Percentiles rank a stretch among this genome's conserved stretches.
phyloP scores from a whole-genome alignment of 2,329 filamentous ascomycete species.

The Sarocladium brachiariae region DNA sequence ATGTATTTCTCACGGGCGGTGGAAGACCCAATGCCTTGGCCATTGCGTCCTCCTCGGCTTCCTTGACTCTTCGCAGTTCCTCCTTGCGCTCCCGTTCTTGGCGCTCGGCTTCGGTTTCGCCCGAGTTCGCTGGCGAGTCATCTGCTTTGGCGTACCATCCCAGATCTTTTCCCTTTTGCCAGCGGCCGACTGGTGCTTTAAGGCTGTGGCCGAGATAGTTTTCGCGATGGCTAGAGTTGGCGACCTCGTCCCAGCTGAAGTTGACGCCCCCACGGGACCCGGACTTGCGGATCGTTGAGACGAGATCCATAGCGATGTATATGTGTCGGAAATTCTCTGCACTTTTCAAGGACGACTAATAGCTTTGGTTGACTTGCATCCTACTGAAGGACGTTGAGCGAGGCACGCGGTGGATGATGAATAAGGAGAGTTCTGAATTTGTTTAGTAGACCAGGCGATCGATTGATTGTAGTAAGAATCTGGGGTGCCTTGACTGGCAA shows the following conservation, averaged over 20 bases:
- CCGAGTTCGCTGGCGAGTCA: slow-evolving; percentile 37
- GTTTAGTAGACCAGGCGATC: background rate
- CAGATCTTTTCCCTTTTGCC: slow-evolving; percentile 71
- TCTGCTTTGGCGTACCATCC: slow-evolving; percentile 58
- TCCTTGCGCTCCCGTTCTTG: slow-evolving; percentile 59
- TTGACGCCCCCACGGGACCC: slow-evolving; percentile 91
- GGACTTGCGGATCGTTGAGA: slow-evolving; percentile 82
- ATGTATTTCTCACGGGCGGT: slow-evolving; percentile 51
- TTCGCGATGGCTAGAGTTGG: slow-evolving; percentile 79
- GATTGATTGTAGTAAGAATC: too few species aligned
- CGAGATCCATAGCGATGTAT: slow-evolving; percentile 69
- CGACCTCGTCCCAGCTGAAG: slow-evolving; percentile 95
- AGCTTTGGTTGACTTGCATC: background rate
- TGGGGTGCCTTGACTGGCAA: too few species aligned
- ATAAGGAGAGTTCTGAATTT: background rate
- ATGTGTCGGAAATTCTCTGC: background rate
- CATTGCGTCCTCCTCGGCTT: slow-evolving; percentile 89
- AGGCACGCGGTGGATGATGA: background rate
- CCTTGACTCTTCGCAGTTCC: slow-evolving; percentile 76
- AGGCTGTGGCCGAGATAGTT: slow-evolving; percentile 84
- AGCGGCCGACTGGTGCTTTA: slow-evolving; percentile 86
- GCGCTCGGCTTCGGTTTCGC: slow-evolving; percentile 53
- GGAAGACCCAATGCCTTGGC: slow-evolving; percentile 76
- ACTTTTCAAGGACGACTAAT: too few species aligned
- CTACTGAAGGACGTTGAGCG: background rate